Evolutionary conservation across 441 rosid genomes (phyloP), one percentile per base, ranked within the genome.

Genomic region (Biscutella laevigata): DNA sequence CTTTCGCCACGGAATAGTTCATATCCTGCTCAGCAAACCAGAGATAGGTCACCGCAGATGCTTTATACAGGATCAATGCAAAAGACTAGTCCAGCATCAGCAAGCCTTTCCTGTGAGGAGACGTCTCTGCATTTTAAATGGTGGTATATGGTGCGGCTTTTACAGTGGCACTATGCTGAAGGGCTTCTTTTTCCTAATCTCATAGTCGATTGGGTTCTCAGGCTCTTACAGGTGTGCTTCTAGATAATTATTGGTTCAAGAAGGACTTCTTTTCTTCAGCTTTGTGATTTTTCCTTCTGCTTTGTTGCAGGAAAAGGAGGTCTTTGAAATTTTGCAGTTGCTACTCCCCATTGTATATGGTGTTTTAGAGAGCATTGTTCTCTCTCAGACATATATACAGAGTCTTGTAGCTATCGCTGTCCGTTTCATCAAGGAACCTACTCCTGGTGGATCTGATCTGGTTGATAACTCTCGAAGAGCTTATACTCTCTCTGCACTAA

Each of bases 381-480:
- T 78, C 46, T 94, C 92, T 35, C 99, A 90, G 73, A 80, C 94
- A n/a, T 88, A 82, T 69, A 95, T 94, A 33, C 88, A 78, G 37
- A 61, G 72, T 57, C 86, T 94, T 60, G 95, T 74, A 49, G 78
- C 84, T 28, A 38, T 86, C 57, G 96, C 87, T 42, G 64, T 88
- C 77, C 90, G 83, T 41, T 84, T 85, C 63, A 85, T 94, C 55
- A 70, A 80, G 3, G 88, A 83, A 74, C 86, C 95, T 69, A 83
- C 86, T 59, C 88, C 96, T 0, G 95, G 92, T 51, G 95, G 98
- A 70, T 86, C 95, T 17, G 91, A 87, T 80, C 78, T 88, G 46
- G 95, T 80, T 45, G 95, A 90, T 79, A 90, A 94, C 79, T 94
- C 99, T 41, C 82, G 95, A 53, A 80, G 95, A 72, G 95, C 95